These are phyloP conservation scores for Anethum foeniculum DNA, from an alignment of 140 eudicot genomes.

Conservation along the genomic window DNA sequence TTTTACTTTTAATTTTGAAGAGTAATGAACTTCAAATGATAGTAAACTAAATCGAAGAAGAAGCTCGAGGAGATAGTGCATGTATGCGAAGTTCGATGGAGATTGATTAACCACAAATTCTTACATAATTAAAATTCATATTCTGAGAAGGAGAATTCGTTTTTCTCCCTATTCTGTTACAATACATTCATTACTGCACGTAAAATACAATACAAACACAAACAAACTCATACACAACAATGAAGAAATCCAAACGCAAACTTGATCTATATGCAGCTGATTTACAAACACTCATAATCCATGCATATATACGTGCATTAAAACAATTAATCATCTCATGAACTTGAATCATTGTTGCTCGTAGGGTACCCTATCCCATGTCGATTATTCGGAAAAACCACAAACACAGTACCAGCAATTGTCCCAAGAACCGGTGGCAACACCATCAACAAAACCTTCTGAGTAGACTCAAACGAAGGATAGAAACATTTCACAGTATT, in stretches of 20 bases:
- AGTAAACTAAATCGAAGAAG: background rate
- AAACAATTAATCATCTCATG: background rate
- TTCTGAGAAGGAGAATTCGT: background rate
- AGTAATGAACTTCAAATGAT: background rate
- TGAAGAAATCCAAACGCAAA: background rate
- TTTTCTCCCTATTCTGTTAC: background rate
- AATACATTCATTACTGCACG: background rate
- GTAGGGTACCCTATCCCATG: constrained; percentile 82
- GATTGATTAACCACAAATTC: background rate
- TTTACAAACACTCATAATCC: background rate
- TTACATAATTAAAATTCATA: background rate
- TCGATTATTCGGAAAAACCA: constrained; percentile 51
- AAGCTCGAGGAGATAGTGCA: background rate
- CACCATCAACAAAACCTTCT: constrained; percentile 46
- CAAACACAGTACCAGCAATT: constrained; percentile 42
- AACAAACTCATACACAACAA: background rate
- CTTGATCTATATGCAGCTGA: background rate
- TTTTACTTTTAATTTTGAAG: background rate
- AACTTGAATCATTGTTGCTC: background rate
- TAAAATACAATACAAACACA: background rate
- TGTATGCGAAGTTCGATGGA: too few species aligned
- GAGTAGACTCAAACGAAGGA: constrained; percentile 45
- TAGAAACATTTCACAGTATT: constrained; percentile 57
- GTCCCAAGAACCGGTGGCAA: constrained; percentile 72
- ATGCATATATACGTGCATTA: background rate